Evolutionary conservation across 2,329 filamentous ascomycete species (phyloP), one percentile per base, ranked within the genome.

Genomic region (Amesomyces nigricolor): DNA sequence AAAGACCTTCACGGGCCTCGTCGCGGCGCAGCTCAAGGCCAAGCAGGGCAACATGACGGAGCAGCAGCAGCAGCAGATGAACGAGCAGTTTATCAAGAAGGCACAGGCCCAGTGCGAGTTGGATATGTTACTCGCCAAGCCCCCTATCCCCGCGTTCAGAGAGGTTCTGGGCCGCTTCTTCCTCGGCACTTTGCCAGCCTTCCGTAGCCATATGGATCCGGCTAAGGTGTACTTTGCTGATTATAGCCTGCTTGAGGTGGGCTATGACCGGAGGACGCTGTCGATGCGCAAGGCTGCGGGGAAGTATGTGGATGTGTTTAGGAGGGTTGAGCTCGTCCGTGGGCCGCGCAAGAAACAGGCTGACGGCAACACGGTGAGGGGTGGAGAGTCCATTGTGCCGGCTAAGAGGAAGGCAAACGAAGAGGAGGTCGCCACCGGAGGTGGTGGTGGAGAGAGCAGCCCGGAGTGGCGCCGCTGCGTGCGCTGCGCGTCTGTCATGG

Each of bases 201-300:
- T 91, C 52, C 76, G 80, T 40, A 73, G 74, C 5, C 75, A 79
- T 53, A 77, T 85, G 10, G 83, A 94, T 61, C 78, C 82, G 29
- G 80, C 85, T 9, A 78, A 78, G 58, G 75, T 95, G 47, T 88
- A 88, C 71, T 87, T 90, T 70, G 81, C 82, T 47, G 82, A 94
- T 66, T 89, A 85, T 53, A 77, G 76, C 47, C 80, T 88, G 67
- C 75, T 94, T 10, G 86, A 87, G 5, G 74, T 89, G 13, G 77
- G 79, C 9, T 78, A 85, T 51, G 81, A 85, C 57, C 70, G 71
- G 13, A 72, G 73, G 16, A 80, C 78, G 4, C 66, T 81, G 11
- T 69, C 66, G 3, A 64, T 66, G 17, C 70, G 71, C 55, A 70
- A 67, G 56, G 66, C 67, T 2, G 70, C 64, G 38, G 70, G 71